Conservation (phyloP, 768 basidiomycete genomes). For the Candolleomyces aberdarensis region DNA sequence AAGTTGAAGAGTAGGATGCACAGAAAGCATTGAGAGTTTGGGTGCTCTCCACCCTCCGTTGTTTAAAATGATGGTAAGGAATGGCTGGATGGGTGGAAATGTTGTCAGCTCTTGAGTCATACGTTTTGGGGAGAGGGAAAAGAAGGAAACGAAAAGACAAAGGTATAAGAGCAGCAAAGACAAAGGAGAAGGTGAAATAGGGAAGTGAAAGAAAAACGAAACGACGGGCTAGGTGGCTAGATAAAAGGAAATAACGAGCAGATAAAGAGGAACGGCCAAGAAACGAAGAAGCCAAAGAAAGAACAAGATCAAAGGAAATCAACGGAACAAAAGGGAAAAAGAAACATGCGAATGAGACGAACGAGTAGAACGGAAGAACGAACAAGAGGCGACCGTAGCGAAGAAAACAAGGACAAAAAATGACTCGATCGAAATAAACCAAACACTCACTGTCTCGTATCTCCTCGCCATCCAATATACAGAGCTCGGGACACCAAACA, state of each 20-base stretch:
- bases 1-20: constrained; percentile 41
- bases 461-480: constrained; percentile 72
- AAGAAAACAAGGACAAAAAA: too few relatives aligned
- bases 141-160: neutral
- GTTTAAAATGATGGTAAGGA: constrained; percentile 67
- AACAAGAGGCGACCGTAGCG: too few relatives aligned
- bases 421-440: too few relatives aligned
- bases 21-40: constrained; percentile 58
- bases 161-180: neutral
- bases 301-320: too few relatives aligned
- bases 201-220: too few relatives aligned
- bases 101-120: neutral
- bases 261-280: too few relatives aligned
- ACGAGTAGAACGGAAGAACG: too few relatives aligned
- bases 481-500: constrained; percentile 64
- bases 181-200: neutral
- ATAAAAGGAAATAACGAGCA: too few relatives aligned
- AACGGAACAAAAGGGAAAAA: too few relatives aligned
- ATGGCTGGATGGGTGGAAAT: constrained; percentile 45
- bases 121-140: neutral
- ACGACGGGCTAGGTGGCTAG: too few relatives aligned
- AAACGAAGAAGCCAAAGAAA: too few relatives aligned
- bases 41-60: constrained; percentile 76
- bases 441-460: constrained; percentile 54
- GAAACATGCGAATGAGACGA: too few relatives aligned